Evolutionary conservation across 2,329 filamentous ascomycete genomes (phyloP).

Genomic region (Grosmannia huntii): DNA sequence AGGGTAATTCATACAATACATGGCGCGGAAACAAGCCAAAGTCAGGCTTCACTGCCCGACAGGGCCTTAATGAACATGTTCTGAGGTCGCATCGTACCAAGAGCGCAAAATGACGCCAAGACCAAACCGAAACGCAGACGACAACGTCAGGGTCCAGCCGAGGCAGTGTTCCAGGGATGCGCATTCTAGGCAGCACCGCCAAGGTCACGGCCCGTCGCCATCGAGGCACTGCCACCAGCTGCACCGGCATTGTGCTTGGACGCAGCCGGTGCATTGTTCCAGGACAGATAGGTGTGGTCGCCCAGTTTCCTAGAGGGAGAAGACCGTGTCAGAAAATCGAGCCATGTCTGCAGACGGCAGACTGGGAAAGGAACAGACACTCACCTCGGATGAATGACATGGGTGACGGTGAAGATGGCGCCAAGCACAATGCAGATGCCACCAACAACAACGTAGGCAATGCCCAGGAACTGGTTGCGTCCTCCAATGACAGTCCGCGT

Average conservation of each 20-base stretch:
- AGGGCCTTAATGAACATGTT: background rate
- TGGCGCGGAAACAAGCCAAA: background rate
- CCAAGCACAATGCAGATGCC: constrained; percentile 87
- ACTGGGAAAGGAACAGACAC: constrained; percentile 16
- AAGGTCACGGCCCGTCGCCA: constrained; percentile 44
- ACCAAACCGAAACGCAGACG: too few relatives aligned
- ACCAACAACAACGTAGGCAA: constrained; percentile 88
- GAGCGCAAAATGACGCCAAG: background rate
- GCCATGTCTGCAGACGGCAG: background rate
- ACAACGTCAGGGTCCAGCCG: background rate
- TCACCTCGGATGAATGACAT: constrained; percentile 81
- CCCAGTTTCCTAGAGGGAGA: constrained; percentile 64
- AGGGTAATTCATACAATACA: background rate
- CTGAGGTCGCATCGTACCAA: background rate
- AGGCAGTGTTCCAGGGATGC: background rate
- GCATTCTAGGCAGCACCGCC: constrained; percentile 12
- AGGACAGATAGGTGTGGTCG: constrained; percentile 93
- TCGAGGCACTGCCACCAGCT: constrained; percentile 21
- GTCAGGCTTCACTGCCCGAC: background rate
- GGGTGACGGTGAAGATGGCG: constrained; percentile 74
- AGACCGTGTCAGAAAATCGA: background rate
- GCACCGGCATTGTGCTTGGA: constrained; percentile 27
- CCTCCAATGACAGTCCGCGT: constrained; percentile 89
- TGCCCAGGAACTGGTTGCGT: constrained; percentile 89
- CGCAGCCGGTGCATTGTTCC: constrained; percentile 55